Evolutionary conservation across 371 early-diverging fungal species (phyloP), one percentile per base, ranked within the genome.

Genomic region (Encephalitozoon cuniculi): DNA sequence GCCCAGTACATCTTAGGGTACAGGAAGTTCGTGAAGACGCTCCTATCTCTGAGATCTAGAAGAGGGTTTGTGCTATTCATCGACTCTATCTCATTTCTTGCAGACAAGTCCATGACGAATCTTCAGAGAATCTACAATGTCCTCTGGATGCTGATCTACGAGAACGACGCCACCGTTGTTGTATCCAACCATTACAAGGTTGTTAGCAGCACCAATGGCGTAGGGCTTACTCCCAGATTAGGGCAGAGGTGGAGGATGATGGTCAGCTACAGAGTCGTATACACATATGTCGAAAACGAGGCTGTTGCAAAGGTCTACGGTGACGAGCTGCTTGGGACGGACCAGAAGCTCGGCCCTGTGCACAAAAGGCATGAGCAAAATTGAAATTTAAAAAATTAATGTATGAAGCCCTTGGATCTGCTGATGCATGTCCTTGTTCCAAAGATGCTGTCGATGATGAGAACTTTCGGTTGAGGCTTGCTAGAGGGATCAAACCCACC

Each of bases 181-280:
- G 49, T 65, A 37, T 52, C 72, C n/a, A 77, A 77, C 28, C 77
- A 77, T 25, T 77, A 71, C 41, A 69, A 32, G 67, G 7, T 43
- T 8, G 26, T 30, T 18, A 37, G 32, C n/a, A 39, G 34, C 9
- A 25, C n/a, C 2, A 2, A 23, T 15, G 40, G 53, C 18, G 2
- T 5, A 2, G 37, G 12, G 21, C 41, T 71, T 63, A 34, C 21
- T 0, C 71, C 72, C 12, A 25, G 68, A 21, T 21, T 77, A 21
- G 77, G 77, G 3, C 11, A 26, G 11, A 26, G 21, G 18, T 77
- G 64, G 64, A 34, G 26, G n/a, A 77, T 63, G 23, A 55, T 77
- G 23, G 51, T 66, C 0, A 59, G 40, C 15, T 40, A 71, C 37
- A 69, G 71, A 32, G 37, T 77, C 1, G 40, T 68, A 39, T 74